A percentile compares a stretch with the other conserved stretches of the same genome.
These are phyloP conservation scores for Parietichytrium sp. DNA, from an alignment of 108 stramenopile species.

Conservation along the genomic window DNA sequence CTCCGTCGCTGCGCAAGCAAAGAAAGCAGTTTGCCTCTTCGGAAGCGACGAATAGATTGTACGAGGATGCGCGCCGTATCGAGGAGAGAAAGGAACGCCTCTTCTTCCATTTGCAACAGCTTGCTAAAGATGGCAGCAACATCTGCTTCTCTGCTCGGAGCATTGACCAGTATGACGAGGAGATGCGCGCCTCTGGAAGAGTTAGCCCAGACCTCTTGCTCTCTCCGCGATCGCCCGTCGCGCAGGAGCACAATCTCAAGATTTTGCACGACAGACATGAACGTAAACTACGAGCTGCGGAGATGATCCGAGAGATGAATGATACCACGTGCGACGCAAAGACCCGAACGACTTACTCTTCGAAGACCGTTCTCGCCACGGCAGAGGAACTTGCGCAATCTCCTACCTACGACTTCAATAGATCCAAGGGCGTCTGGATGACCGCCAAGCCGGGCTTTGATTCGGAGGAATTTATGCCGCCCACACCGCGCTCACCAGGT, in stretches of 20 bases:
- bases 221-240: constrained; percentile 7
- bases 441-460: too few species aligned
- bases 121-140: neutral
- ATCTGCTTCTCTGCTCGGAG: constrained; percentile 10
- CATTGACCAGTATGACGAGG: neutral
- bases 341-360: too few species aligned
- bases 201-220: neutral
- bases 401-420: too few species aligned
- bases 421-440: too few species aligned
- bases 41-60: neutral
- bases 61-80: constrained; percentile 37
- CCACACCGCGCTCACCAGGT: too few species aligned
- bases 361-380: too few species aligned
- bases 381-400: too few species aligned
- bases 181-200: neutral
- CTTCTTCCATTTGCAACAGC: neutral
- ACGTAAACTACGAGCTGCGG: too few species aligned
- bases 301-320: too few species aligned
- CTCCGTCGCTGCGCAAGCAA: neutral
- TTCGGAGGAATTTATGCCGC: too few species aligned
- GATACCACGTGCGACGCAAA: too few species aligned
- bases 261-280: neutral
- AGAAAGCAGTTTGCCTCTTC: neutral
- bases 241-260: neutral
- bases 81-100: constrained; percentile 21